A percentile compares a stretch with the other conserved stretches of the same genome.
phyloP scores from a whole-genome alignment of 2,329 filamentous ascomycete genomes.

The Apiospora sp. region DNA sequence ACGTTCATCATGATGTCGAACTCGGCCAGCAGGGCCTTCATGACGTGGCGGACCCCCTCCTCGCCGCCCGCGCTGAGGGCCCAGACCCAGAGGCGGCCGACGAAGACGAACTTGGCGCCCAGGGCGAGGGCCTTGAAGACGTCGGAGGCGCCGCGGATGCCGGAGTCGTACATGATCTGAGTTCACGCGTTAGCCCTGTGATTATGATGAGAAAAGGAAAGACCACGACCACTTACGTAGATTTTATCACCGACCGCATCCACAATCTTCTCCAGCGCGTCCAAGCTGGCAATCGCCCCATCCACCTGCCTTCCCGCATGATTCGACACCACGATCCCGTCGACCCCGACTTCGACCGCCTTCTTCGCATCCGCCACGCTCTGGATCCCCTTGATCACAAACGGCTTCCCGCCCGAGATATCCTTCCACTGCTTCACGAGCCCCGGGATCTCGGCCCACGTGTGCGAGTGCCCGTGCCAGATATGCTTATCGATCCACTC shows the following conservation, averaged over 20 bases:
- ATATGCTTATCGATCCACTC: slow-evolving; percentile 69
- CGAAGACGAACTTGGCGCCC: slow-evolving; percentile 68
- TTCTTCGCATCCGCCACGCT: slow-evolving; percentile 63
- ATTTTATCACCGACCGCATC: slow-evolving; percentile 46
- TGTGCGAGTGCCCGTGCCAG: slow-evolving; percentile 69
- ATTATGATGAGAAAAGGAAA: no score
- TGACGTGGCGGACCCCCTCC: slow-evolving; percentile 66
- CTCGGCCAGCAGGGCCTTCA: slow-evolving; percentile 68
- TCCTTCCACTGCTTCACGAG: slow-evolving; percentile 66
- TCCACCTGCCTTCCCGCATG: slow-evolving; percentile 67
- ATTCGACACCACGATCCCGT: slow-evolving; percentile 69
- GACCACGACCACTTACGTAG: slow-evolving; percentile 35
- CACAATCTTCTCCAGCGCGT: slow-evolving; percentile 66
- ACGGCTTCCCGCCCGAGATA: slow-evolving; percentile 64
- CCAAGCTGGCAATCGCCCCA: slow-evolving; percentile 65
- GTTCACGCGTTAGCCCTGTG: slow-evolving; percentile 24
- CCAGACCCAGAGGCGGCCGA: slow-evolving; percentile 68
- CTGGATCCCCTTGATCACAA: slow-evolving; percentile 70
- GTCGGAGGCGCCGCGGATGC: slow-evolving; percentile 63
- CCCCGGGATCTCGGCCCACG: slow-evolving; percentile 71
- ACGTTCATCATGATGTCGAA: slow-evolving; percentile 70
- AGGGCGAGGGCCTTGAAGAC: slow-evolving; percentile 68
- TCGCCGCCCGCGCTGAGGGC: slow-evolving; percentile 67
- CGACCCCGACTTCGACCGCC: slow-evolving; percentile 63
- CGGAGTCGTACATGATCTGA: slow-evolving; percentile 68